Conservation (phyloP, 345 rosid genomes). For the Rhizophora apiculata region DNA sequence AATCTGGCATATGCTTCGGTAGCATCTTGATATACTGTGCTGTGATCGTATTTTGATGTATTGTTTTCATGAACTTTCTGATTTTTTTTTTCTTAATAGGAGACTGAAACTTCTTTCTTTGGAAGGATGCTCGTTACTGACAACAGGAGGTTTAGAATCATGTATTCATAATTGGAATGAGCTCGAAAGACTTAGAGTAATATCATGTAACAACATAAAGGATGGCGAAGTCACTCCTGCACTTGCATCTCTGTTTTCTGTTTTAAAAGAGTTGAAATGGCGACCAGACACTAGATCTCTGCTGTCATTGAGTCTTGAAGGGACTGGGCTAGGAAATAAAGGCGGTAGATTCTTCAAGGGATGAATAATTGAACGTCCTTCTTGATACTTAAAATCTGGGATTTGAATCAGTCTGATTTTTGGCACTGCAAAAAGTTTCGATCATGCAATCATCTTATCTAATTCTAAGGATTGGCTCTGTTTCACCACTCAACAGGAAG, state of each 20-base stretch:
- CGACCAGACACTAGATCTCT: constrained; percentile 78
- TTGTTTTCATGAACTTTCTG: background rate
- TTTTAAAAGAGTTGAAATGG: constrained; percentile 83
- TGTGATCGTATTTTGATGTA: background rate
- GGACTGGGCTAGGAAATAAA: constrained; percentile 66
- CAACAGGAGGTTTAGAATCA: constrained; percentile 69
- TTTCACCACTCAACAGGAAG: background rate
- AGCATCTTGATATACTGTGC: too few relatives aligned
- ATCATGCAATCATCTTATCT: background rate
- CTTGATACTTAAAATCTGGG: background rate
- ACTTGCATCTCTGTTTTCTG: constrained; percentile 62
- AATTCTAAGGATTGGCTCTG: background rate
- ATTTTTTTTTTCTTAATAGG: constrained; percentile 39
- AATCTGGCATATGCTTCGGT: background rate
- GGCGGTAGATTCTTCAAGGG: constrained; percentile 74
- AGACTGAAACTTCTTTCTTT: constrained; percentile 65
- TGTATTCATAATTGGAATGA: constrained; percentile 72
- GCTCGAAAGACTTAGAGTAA: constrained; percentile 59
- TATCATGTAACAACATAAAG: constrained; percentile 72
- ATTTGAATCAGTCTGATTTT: background rate
- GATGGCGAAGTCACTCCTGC: constrained; percentile 67
- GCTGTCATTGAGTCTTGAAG: constrained; percentile 54
- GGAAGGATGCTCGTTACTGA: constrained; percentile 79
- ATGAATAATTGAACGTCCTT: constrained; percentile 24
- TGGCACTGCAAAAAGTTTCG: background rate